Percentiles rank a stretch among this genome's conserved stretches.
Conservation (phyloP, 2,329 filamentous ascomycete genomes). For the Pseudopithomyces chartarum region DNA sequence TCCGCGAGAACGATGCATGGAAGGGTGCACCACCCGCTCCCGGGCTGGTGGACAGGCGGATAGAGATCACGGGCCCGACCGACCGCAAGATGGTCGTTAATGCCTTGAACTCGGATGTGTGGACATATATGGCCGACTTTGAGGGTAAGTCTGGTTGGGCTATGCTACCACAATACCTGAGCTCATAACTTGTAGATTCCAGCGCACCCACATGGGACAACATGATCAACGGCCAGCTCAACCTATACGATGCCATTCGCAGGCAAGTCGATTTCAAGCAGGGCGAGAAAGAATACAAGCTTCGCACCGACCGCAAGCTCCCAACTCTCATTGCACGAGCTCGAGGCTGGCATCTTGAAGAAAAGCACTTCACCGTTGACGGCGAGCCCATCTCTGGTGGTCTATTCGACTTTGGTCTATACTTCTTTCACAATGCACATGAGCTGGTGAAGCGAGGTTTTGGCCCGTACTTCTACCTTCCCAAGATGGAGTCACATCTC, state of each 20-base stretch:
- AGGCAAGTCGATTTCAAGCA: constrained; percentile 96
- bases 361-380: constrained; percentile 97
- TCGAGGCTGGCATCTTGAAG: constrained; percentile 95
- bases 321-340: constrained; percentile 94
- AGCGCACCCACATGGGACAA: constrained; percentile 98
- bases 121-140: constrained; percentile 99
- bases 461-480: constrained; percentile 97
- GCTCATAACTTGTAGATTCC: constrained; percentile 67
- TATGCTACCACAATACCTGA: neutral
- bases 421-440: constrained; percentile 98
- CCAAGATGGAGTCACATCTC: constrained; percentile 97
- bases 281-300: constrained; percentile 94
- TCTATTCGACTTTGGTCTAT: constrained; percentile 96
- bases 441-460: constrained; percentile 82
- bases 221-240: constrained; percentile 98
- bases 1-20: constrained; percentile 94
- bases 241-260: constrained; percentile 94
- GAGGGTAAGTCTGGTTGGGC: constrained; percentile 67
- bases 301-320: constrained; percentile 83
- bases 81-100: constrained; percentile 99
- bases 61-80: constrained; percentile 96
- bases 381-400: constrained; percentile 91
- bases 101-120: constrained; percentile 92
- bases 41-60: constrained; percentile 87
- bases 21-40: constrained; percentile 89